Conservation (phyloP, 352 stramenopile species). For the Pilasporangium apinafurcum region DNA sequence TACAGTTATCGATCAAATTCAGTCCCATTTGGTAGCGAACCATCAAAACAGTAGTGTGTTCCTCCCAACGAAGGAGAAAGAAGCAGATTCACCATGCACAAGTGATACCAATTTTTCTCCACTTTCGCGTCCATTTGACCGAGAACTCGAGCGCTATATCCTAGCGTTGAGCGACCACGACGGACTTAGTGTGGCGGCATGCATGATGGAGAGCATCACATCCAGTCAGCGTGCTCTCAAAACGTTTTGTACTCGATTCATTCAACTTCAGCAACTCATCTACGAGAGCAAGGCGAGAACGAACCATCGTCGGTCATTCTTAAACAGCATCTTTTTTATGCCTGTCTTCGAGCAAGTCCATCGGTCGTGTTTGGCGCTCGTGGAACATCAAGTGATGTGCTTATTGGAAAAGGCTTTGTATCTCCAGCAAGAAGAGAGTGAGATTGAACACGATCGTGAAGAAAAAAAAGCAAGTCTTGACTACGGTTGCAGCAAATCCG, state of each 20-base stretch:
- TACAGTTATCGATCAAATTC: neutral
- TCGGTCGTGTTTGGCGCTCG: constrained; percentile 25
- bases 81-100: too few relatives aligned
- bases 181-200: constrained; percentile 51
- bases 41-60: constrained; percentile 4
- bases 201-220: constrained; percentile 49
- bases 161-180: constrained; percentile 44
- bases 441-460: constrained; percentile 10
- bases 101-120: too few relatives aligned
- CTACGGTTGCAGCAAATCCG: too few relatives aligned
- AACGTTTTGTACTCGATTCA: constrained; percentile 24
- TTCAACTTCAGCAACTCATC: constrained; percentile 26
- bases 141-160: constrained; percentile 6
- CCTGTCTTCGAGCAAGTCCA: constrained; percentile 39
- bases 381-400: constrained; percentile 38
- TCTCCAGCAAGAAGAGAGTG: neutral
- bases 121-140: neutral
- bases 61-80: neutral
- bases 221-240: constrained; percentile 31
- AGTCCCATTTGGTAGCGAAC: neutral
- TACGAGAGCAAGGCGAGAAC: constrained; percentile 32
- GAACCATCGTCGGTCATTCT: constrained; percentile 53
- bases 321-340: constrained; percentile 42
- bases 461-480: too few relatives aligned
- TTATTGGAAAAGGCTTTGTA: too few relatives aligned